phyloP scores from a whole-genome alignment of 2,329 filamentous ascomycete species.

The Ceratocystis huliohia region DNA sequence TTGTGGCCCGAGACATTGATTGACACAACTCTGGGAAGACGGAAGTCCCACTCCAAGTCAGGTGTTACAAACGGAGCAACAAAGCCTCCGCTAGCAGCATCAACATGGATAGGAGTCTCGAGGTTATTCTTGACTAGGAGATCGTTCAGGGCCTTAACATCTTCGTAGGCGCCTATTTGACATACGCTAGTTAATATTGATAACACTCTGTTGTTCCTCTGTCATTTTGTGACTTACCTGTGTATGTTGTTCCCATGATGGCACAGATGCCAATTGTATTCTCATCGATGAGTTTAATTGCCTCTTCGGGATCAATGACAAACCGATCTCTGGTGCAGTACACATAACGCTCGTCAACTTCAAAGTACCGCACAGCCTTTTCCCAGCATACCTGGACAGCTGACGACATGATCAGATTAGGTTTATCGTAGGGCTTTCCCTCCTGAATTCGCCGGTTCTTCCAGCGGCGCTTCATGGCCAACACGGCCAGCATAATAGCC shows the following conservation, averaged over 20 bases:
- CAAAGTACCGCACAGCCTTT: constrained; percentile 79
- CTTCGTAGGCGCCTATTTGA: constrained; percentile 58
- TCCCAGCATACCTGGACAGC: constrained; percentile 95
- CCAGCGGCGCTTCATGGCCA: constrained; percentile 95
- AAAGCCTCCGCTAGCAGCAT: constrained; percentile 84
- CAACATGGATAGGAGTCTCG: constrained; percentile 81
- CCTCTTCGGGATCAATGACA: constrained; percentile 50
- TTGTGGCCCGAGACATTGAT: constrained; percentile 96
- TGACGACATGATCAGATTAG: constrained; percentile 91
- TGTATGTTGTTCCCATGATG: constrained; percentile 88
- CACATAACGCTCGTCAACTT: constrained; percentile 77
- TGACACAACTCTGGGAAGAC: constrained; percentile 73
- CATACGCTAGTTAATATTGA: not conserved
- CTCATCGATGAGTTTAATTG: constrained; percentile 49
- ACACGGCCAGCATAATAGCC: constrained; percentile 66
- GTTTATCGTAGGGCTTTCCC: constrained; percentile 66
- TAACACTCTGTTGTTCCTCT: not conserved
- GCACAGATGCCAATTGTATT: constrained; percentile 82
- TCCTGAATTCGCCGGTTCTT: constrained; percentile 71
- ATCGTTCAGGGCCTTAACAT: constrained; percentile 84
- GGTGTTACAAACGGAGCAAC: constrained; percentile 85
- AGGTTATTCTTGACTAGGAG: constrained; percentile 61
- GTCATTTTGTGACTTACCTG: constrained; percentile 37
- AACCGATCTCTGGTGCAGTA: constrained; percentile 50
- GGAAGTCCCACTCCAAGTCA: constrained; percentile 80